Base-by-base conservation (phyloP, 768 basidiomycete genomes). In the Mrakia gelida region DNA sequence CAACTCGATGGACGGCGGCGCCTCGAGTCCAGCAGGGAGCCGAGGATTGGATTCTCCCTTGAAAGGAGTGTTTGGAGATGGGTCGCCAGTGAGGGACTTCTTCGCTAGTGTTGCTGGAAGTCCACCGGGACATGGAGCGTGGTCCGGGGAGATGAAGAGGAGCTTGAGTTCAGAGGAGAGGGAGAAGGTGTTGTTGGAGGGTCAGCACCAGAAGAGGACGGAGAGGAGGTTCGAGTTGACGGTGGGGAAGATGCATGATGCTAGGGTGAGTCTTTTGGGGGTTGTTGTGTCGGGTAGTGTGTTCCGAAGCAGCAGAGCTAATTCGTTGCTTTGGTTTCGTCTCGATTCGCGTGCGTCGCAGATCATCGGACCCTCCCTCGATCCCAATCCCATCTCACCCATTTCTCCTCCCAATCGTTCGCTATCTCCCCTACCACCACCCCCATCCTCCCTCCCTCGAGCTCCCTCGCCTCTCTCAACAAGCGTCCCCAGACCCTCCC, bases 181-280 rank as follows among this genome's bases (percentile, higher is more conserved):
- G 65, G 65, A 68, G 18, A 32, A 16, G 65, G 65, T n/a, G n/a
- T n/a, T n/a, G n/a, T n/a, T n/a, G n/a, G n/a, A n/a, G n/a, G n/a
- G n/a, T n/a, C n/a, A n/a, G n/a, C n/a, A 32, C 10, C 1, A 43
- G 34, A 38, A 70, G 65, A 68, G 38, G 38, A 70, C 45, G 3
- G 67, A 43, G 67, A 70, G 67, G 67, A 70, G 67, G 67, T 70
- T 70, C 9, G 38, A 70, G 13, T 43, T 70, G 38, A 70, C 34
- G 38, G 67, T 41, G 11, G 67, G 67, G 23, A 70, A 70, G 38
- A 41, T 70, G 67, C 16, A 21, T 5, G 41, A 43, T 41, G 41
- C 67, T 34, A 70, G 67, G 67, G 41, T 70, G 34, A 70, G 34
- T 70, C n/a, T n/a, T n/a, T n/a, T n/a, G n/a, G n/a, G n/a, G n/a